Evolutionary conservation across 768 basidiomycete genomes (phyloP).

Genomic region (Hygrocybe punicea): DNA sequence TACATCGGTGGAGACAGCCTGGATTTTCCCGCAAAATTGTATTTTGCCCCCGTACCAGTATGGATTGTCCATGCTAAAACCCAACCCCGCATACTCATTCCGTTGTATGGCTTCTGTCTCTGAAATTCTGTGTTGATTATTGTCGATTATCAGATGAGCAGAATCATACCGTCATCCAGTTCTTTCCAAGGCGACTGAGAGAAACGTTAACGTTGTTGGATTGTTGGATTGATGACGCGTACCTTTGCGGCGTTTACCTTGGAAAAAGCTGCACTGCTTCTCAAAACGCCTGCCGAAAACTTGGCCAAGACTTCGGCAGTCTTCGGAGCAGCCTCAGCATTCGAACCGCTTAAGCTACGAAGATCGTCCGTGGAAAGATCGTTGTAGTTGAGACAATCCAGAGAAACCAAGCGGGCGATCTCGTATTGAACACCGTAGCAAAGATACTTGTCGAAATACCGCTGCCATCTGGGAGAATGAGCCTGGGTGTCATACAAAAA

Average conservation of each 20-base stretch:
- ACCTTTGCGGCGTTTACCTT: slow-evolving; percentile 37
- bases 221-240: not conserved
- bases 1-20: slow-evolving; percentile 7
- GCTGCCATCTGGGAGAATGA: slow-evolving; percentile 10
- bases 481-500: not conserved
- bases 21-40: slow-evolving; percentile 46
- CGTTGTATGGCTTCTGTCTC: slow-evolving; percentile 45
- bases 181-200: slow-evolving; percentile 61
- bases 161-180: slow-evolving; percentile 38
- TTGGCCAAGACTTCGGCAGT: slow-evolving; percentile 14
- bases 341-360: slow-evolving; percentile 28
- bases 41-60: slow-evolving; percentile 64
- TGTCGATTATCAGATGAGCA: not conserved
- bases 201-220: not conserved
- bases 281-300: not conserved
- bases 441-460: slow-evolving; percentile 27
- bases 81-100: slow-evolving; percentile 40
- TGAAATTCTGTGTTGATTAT: not conserved
- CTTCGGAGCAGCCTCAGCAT: slow-evolving; percentile 31
- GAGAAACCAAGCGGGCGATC: slow-evolving; percentile 44
- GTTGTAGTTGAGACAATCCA: slow-evolving; percentile 26
- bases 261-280: slow-evolving; percentile 26
- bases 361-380: slow-evolving; percentile 30
- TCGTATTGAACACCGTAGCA: slow-evolving; percentile 53
- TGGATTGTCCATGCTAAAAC: slow-evolving; percentile 35